Evolutionary conservation across 257 asterid species (phyloP), one percentile per base, ranked within the genome.

Genomic region (Solanum medicagineum): DNA sequence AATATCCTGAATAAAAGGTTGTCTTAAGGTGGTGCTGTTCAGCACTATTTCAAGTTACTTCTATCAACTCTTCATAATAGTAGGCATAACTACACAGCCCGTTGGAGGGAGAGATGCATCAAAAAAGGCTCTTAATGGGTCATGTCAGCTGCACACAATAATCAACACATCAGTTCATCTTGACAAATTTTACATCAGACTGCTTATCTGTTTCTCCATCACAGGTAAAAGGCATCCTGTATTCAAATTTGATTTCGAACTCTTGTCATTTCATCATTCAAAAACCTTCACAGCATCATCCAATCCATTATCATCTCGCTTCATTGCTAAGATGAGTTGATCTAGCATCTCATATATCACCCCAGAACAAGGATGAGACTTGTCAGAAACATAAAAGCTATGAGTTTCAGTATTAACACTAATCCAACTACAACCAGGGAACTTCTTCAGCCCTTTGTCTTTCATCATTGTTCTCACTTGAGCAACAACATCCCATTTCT

Each of bases 351-450:
- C 84, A 84, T 91, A 89, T 60, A 93, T 90, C 71, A 24, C 85
- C 19, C 73, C 92, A 0, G 90, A 91, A 69, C 90, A 74, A 11
- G 93, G 92, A 86, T 92, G 95, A 20, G 93, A 86, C 70, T 85
- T 91, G 59, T 93, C 94, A 69, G 91, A 91, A 54, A 91, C 94
- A 42, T 88, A 81, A 57, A 93, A 93, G 77, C 92, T 89, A 51
- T 91, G 96, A 24, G 95, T 89, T 70, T 84, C 65, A 60, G 90
- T 87, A 6, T 88, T 88, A 75, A 93, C 62, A 85, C 87, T 92
- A 80, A 93, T 92, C 97, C 97, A 93, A 87, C 96, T 92, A 70
- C 92, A 88, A 6, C 97, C 96, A 0, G 97, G 96, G 69, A 85
- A 55, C 82, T 93, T 93, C 85, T 87, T 92, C 86, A 93, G 42